phyloP scores from a whole-genome alignment of 2,329 filamentous ascomycete genomes.

The Epichloe elymi region DNA sequence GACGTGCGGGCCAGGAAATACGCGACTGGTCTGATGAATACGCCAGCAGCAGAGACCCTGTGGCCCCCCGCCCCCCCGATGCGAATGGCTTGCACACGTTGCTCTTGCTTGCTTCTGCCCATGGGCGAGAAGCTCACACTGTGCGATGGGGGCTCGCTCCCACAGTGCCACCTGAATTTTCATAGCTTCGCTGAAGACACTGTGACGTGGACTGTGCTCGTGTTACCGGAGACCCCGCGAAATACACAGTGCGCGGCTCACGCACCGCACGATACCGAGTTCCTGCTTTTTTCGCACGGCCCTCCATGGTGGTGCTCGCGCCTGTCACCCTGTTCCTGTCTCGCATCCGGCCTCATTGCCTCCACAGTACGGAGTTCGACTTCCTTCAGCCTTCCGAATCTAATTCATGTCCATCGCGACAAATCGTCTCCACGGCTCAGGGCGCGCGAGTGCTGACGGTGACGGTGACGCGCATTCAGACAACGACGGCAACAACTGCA shows the following conservation, averaged over 20 bases:
- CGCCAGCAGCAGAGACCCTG: slow-evolving; percentile 6
- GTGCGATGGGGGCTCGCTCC: not conserved
- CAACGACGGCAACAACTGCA: slow-evolving; percentile 1
- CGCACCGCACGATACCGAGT: too few species aligned
- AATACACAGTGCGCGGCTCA: not conserved
- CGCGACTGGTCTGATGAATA: slow-evolving; percentile 15
- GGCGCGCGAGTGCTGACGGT: slow-evolving; percentile 13
- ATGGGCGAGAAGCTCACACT: not conserved
- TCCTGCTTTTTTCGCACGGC: not conserved
- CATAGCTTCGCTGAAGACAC: not conserved
- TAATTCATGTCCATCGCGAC: slow-evolving; percentile 12
- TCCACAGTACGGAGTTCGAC: slow-evolving; percentile 2
- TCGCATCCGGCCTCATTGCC: slow-evolving; percentile 4
- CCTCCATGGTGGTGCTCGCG: not conserved
- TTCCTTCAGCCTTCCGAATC: slow-evolving; percentile 6
- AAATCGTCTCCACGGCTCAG: slow-evolving; percentile 13
- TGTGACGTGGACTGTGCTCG: not conserved
- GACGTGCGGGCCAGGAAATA: slow-evolving; percentile 12
- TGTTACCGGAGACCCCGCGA: not conserved
- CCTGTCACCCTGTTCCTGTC: slow-evolving; percentile 3
- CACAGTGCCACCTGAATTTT: not conserved
- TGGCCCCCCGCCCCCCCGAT: too few species aligned
- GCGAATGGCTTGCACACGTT: not conserved
- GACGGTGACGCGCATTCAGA: slow-evolving; percentile 6
- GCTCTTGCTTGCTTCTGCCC: not conserved